Percentiles rank a stretch among this genome's conserved stretches.
phyloP scores from a whole-genome alignment of 1,284 basidiomycete species.

The Pulveroboletus sp. region DNA sequence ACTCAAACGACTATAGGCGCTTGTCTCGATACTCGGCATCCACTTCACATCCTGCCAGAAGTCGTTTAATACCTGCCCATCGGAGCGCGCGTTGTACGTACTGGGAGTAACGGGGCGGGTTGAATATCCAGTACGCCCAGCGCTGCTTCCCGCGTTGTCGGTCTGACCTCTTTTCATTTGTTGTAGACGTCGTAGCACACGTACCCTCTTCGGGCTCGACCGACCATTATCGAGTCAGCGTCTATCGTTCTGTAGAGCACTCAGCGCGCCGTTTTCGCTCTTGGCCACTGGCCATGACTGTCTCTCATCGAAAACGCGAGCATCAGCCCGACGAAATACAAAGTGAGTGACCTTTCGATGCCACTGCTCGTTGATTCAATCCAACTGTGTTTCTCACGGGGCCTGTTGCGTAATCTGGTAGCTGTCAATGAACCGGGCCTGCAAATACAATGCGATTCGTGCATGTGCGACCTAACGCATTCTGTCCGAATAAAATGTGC shows the following conservation, averaged over 20 bases:
- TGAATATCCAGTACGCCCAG: constrained; percentile 6
- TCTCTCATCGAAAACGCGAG: constrained; percentile 74
- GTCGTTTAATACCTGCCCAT: neutral
- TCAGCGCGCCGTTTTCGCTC: neutral
- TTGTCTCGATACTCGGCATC: neutral
- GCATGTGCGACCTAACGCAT: constrained; percentile 77
- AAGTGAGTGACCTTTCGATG: constrained; percentile 48
- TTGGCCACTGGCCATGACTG: constrained; percentile 53
- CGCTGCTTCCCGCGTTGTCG: neutral
- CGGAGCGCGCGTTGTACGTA: neutral
- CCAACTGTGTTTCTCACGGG: constrained; percentile 40
- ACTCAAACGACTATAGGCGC: neutral
- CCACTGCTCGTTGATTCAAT: constrained; percentile 24
- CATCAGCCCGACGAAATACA: constrained; percentile 74
- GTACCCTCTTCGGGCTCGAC: neutral
- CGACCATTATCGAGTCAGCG: neutral
- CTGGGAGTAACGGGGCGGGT: neutral
- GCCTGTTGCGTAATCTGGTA: constrained; percentile 43
- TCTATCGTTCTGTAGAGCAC: neutral
- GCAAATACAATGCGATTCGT: constrained; percentile 75
- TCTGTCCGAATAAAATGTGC: constrained; percentile 93
- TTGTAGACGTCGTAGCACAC: neutral
- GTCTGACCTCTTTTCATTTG: constrained; percentile 1
- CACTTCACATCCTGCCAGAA: neutral
- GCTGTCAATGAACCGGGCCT: constrained; percentile 77